Conservation (phyloP, 129 eudicot genomes). For the Glebionis coronaria region DNA sequence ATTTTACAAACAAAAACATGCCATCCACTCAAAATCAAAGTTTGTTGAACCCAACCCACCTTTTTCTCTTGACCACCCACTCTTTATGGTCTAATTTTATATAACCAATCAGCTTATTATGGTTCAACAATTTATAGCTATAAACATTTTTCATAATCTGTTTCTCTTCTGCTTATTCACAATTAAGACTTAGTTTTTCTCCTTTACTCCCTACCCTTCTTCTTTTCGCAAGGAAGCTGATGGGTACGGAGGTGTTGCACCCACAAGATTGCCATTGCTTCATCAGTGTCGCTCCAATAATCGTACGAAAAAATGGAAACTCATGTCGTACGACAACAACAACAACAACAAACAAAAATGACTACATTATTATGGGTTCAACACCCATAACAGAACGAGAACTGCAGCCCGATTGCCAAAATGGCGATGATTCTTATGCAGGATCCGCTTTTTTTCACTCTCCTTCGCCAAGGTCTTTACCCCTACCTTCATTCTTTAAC, state of each 20-base stretch:
- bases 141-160: slow-evolving; percentile 12
- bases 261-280: slow-evolving; percentile 27
- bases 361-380: slow-evolving; percentile 30
- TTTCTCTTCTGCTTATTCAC: slow-evolving; percentile 18
- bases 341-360: slow-evolving; percentile 4
- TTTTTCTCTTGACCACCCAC: slow-evolving; percentile 32
- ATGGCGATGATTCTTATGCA: slow-evolving; percentile 40
- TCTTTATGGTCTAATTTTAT: slow-evolving; percentile 13
- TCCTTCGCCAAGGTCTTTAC: slow-evolving; percentile 50
- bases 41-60: slow-evolving; percentile 28
- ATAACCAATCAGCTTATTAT: slow-evolving; percentile 21
- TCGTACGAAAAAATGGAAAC: not conserved
- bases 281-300: slow-evolving; percentile 24
- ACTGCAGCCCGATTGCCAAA: slow-evolving; percentile 11
- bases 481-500: slow-evolving; percentile 52
- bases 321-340: slow-evolving; percentile 1
- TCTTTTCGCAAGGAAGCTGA: slow-evolving; percentile 36
- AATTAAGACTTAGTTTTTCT: slow-evolving; percentile 20
- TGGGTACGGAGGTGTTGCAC: slow-evolving; percentile 47
- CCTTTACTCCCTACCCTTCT: slow-evolving; percentile 40
- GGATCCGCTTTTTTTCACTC: slow-evolving; percentile 50
- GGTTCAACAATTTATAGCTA: not conserved
- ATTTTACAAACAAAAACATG: not conserved
- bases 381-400: slow-evolving; percentile 20
- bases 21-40: slow-evolving; percentile 26